Evolutionary conservation across 2,329 filamentous ascomycete species (phyloP).

Genomic region (Phaeosphaeriaceae sp.): DNA sequence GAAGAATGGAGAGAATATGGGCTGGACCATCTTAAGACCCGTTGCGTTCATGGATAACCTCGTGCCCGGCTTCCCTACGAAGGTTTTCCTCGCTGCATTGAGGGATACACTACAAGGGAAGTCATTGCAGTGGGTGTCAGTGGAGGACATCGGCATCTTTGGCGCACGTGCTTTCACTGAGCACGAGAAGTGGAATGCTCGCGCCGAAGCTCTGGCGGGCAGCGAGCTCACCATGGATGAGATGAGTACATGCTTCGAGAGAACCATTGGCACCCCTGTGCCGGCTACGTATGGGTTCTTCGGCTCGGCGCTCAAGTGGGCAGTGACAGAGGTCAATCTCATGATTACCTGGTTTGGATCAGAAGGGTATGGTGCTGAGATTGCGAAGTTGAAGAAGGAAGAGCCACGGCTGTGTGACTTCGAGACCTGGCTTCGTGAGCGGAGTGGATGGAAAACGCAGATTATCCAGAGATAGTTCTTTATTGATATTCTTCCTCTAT

Average conservation of each 20-base stretch:
- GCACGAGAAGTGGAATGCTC: conserved; percentile 53
- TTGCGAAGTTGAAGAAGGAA: conserved; percentile 50
- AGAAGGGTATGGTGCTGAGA: conserved; percentile 57
- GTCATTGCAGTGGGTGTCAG: conserved; percentile 49
- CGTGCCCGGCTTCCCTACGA: conserved; percentile 54
- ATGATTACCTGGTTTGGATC: conserved; percentile 62
- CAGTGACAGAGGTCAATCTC: conserved; percentile 52
- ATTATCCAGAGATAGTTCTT: conserved; percentile 15
- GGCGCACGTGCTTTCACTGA: conserved; percentile 58
- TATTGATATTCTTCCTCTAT: too few species aligned
- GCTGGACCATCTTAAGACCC: conserved; percentile 68
- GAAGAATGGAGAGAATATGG: conserved; percentile 56
- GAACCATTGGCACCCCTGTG: conserved; percentile 53
- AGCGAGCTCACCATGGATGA: conserved; percentile 59
- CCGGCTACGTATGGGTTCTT: conserved; percentile 54
- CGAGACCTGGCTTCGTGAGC: conserved; percentile 56
- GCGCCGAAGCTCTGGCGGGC: conserved; percentile 58
- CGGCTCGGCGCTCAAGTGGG: conserved; percentile 49
- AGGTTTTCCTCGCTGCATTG: conserved; percentile 57
- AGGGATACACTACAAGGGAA: conserved; percentile 52
- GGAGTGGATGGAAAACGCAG: conserved; percentile 51
- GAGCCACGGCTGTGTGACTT: conserved; percentile 58
- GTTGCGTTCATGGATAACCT: conserved; percentile 70
- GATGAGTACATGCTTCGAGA: conserved; percentile 55
- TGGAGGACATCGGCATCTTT: conserved; percentile 60